Percentiles rank a stretch among this genome's conserved stretches.
These are phyloP conservation scores for Malassezia restricta DNA, from an alignment of 1,284 basidiomycete species.

Conservation along the genomic window DNA sequence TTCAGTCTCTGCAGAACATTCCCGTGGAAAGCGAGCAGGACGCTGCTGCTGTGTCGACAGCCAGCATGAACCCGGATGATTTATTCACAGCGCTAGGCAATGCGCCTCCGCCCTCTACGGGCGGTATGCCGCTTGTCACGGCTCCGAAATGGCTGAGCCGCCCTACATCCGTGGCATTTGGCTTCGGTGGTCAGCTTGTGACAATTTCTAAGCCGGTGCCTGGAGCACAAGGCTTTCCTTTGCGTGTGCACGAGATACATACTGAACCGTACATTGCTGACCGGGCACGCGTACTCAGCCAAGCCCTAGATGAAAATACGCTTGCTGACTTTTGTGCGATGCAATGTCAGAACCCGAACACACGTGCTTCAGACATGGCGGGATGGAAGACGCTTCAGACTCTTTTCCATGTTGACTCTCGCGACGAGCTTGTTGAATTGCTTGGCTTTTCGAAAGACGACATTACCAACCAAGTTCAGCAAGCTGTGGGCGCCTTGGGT, in stretches of 20 bases:
- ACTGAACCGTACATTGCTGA: slow-evolving; percentile 68
- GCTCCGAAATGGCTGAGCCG: slow-evolving; percentile 91
- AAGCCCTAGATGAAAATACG: slow-evolving; percentile 54
- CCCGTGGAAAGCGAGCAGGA: slow-evolving; percentile 51
- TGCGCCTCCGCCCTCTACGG: slow-evolving; percentile 38
- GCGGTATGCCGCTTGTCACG: slow-evolving; percentile 50
- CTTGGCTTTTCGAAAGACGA: slow-evolving; percentile 87
- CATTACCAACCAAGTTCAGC: slow-evolving; percentile 64
- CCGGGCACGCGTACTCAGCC: slow-evolving; percentile 62
- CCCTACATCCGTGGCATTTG: slow-evolving; percentile 70
- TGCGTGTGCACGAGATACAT: slow-evolving; percentile 47
- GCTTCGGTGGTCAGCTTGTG: slow-evolving; percentile 77
- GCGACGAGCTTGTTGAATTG: slow-evolving; percentile 77
- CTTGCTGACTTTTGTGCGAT: slow-evolving; percentile 39
- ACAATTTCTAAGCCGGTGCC: slow-evolving; percentile 57
- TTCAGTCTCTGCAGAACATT: slow-evolving; percentile 86
- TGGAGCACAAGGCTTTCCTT: slow-evolving; percentile 42
- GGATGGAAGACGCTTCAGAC: slow-evolving; percentile 77
- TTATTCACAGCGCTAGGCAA: slow-evolving; percentile 62
- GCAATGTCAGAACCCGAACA: slow-evolving; percentile 27
- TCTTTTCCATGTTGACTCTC: slow-evolving; percentile 74
- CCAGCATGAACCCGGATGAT: slow-evolving; percentile 56
- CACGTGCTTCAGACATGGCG: slow-evolving; percentile 48
- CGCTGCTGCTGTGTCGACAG: slow-evolving; percentile 19
- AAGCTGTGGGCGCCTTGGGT: slow-evolving; percentile 62